Conservation (phyloP, 73 alveolate species). For the Paramecium caudatum region DNA sequence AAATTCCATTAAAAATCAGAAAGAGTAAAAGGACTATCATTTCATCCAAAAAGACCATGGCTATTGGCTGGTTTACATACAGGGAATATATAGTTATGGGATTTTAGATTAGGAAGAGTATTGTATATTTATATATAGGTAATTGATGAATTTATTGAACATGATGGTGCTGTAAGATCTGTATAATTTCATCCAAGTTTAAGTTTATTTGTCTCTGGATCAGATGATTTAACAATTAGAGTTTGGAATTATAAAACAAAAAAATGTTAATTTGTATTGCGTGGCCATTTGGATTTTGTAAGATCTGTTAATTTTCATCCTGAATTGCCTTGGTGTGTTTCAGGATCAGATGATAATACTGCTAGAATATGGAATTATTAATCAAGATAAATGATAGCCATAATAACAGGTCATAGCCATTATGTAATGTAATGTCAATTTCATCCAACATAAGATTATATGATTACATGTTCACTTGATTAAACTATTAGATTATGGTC, state of each 20-base stretch:
- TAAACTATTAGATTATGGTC: conserved; percentile 99
- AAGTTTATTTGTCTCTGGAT: conserved; percentile 97
- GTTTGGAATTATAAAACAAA: conserved; percentile 81
- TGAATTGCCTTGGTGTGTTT: conserved; percentile 99
- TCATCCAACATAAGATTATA: conserved; percentile 97
- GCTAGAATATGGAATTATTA: conserved; percentile 99
- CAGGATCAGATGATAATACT: conserved; percentile 88
- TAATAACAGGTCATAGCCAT: conserved; percentile 98
- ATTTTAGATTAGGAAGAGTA: conserved; percentile 88
- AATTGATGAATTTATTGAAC: conserved; percentile 96
- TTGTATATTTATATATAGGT: conserved; percentile 75
- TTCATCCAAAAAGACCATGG: conserved; percentile 99
- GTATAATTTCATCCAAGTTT: conserved; percentile 87
- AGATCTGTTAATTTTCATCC: conserved; percentile 99
- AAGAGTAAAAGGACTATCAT: conserved; percentile 98
- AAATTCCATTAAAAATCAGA: conserved; percentile 97
- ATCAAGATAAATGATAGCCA: conserved; percentile 89
- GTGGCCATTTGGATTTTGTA: conserved; percentile 98
- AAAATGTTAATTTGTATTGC: conserved; percentile 93
- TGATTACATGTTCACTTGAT: conserved; percentile 98
- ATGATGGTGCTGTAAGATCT: conserved; percentile 89
- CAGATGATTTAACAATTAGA: conserved; percentile 99
- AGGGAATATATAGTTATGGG: conserved; percentile 98
- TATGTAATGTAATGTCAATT: conserved; percentile 99
- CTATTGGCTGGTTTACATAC: conserved; percentile 90